Percentiles rank a stretch among this genome's conserved stretches.
Conservation (phyloP, 1,284 basidiomycete species). For the Takashimella tepidaria region DNA sequence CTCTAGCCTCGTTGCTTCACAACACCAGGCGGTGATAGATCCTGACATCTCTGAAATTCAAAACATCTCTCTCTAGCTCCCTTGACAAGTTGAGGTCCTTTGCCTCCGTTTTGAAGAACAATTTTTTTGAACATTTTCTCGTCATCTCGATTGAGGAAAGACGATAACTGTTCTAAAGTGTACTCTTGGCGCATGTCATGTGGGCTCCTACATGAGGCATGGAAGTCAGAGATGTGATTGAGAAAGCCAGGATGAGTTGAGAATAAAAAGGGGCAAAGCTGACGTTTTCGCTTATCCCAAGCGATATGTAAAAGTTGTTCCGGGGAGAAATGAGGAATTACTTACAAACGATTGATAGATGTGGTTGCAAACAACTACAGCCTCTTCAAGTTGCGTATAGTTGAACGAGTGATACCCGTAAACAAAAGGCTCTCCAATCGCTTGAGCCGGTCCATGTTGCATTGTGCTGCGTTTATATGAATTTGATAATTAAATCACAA, state of each 20-base stretch:
- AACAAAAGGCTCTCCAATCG: conserved; percentile 38
- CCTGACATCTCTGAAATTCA: conserved; percentile 22
- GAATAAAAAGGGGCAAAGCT: conserved; percentile 28
- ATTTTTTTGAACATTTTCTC: conserved; percentile 17
- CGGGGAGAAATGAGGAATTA: too few species aligned
- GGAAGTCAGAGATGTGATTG: too few species aligned
- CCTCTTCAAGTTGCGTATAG: conserved; percentile 22
- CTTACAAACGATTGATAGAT: conserved; percentile 25
- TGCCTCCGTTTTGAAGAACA: conserved; percentile 15
- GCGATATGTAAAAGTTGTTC: too few species aligned
- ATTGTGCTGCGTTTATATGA: too few species aligned
- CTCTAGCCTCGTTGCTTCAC: too few species aligned
- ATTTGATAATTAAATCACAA: too few species aligned
- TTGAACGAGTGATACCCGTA: conserved; percentile 30
- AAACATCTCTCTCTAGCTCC: conserved; percentile 22
- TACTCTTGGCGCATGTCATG: conserved; percentile 25
- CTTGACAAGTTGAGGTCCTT: conserved; percentile 17
- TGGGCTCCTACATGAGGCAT: too few species aligned
- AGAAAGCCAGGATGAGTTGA: too few species aligned
- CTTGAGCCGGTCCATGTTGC: conserved; percentile 40
- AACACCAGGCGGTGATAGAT: not conserved
- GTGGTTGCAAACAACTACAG: conserved; percentile 18
- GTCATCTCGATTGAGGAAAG: conserved; percentile 24
- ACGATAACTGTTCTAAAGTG: conserved; percentile 13
- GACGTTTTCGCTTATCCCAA: too few species aligned